Conservation (phyloP, 2,329 filamentous ascomycete species). For the Stachybotrys echinatus region DNA sequence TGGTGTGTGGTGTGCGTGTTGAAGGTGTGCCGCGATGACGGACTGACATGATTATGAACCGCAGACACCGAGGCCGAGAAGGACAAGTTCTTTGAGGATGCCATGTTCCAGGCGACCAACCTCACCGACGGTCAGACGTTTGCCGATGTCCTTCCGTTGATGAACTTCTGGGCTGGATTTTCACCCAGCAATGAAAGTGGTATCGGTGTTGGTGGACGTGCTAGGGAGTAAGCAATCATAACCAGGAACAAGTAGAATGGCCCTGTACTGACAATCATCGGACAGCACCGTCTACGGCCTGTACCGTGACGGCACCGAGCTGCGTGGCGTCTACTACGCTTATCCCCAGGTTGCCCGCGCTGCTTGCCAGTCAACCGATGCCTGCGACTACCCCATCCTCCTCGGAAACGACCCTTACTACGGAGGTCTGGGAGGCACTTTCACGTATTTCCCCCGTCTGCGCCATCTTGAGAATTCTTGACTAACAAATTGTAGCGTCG, state of each 20-base stretch:
- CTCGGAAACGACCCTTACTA: constrained; percentile 23
- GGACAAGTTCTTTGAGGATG: constrained; percentile 24
- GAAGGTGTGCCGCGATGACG: not conserved
- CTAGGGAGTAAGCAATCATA: constrained; percentile 16
- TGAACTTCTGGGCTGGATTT: constrained; percentile 25
- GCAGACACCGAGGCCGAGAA: constrained; percentile 23
- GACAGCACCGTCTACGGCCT: constrained; percentile 23
- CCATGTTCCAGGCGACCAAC: constrained; percentile 17
- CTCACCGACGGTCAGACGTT: constrained; percentile 23
- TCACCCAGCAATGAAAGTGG: constrained; percentile 20
- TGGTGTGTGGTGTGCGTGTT: no score
- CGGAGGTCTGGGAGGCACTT: constrained; percentile 21
- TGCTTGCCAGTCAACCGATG: constrained; percentile 22
- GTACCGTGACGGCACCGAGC: constrained; percentile 23
- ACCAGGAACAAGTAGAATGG: no score
- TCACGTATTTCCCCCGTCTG: constrained; percentile 9
- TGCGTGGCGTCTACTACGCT: constrained; percentile 23
- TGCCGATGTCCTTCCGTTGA: constrained; percentile 18
- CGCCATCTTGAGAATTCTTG: not conserved
- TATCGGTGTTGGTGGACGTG: constrained; percentile 18
- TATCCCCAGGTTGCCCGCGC: constrained; percentile 22
- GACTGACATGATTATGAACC: not conserved
- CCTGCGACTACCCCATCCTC: constrained; percentile 24
- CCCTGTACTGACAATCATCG: not conserved
- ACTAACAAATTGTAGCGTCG: constrained; percentile 4